phyloP scores from a whole-genome alignment of 306 rosid genomes.

The Inga leiocalycina region DNA sequence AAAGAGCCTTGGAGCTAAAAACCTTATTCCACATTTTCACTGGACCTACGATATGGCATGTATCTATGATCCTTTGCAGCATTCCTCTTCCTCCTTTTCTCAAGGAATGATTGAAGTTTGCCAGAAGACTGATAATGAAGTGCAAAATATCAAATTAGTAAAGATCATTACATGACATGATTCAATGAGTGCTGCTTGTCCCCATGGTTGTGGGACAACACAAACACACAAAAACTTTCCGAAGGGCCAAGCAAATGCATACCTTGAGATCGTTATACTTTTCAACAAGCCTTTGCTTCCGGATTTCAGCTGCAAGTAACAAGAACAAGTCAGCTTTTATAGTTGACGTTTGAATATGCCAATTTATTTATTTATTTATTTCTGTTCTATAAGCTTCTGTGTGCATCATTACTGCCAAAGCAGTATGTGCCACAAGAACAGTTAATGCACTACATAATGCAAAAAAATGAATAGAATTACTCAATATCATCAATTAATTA shows the following conservation, averaged over 20 bases:
- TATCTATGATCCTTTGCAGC: slow-evolving; percentile 76
- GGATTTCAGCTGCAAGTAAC: slow-evolving; percentile 68
- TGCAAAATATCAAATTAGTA: slow-evolving; percentile 4
- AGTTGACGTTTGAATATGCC: slow-evolving; percentile 7
- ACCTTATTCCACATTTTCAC: slow-evolving; percentile 34
- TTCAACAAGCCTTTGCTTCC: slow-evolving; percentile 64
- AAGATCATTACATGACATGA: not conserved
- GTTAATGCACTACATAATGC: not conserved
- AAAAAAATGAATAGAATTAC: not conserved
- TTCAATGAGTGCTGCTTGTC: not conserved
- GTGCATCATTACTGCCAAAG: slow-evolving; percentile 5
- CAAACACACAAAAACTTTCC: not conserved
- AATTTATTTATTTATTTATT: no score
- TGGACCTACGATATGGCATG: slow-evolving; percentile 76
- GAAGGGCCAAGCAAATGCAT: slow-evolving; percentile 11
- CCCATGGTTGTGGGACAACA: not conserved
- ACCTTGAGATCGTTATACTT: slow-evolving; percentile 80
- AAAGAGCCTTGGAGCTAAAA: slow-evolving; percentile 20
- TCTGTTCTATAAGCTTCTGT: slow-evolving; percentile 4
- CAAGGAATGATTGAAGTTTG: slow-evolving; percentile 69
- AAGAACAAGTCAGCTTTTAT: slow-evolving; percentile 29
- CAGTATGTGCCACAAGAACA: not conserved
- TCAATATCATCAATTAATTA: not conserved
- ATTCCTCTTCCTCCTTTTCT: slow-evolving; percentile 81
- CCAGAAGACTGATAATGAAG: slow-evolving; percentile 60